Evolutionary conservation across 2,329 filamentous ascomycete species (phyloP).

Genomic region (Triangularia setosa): DNA sequence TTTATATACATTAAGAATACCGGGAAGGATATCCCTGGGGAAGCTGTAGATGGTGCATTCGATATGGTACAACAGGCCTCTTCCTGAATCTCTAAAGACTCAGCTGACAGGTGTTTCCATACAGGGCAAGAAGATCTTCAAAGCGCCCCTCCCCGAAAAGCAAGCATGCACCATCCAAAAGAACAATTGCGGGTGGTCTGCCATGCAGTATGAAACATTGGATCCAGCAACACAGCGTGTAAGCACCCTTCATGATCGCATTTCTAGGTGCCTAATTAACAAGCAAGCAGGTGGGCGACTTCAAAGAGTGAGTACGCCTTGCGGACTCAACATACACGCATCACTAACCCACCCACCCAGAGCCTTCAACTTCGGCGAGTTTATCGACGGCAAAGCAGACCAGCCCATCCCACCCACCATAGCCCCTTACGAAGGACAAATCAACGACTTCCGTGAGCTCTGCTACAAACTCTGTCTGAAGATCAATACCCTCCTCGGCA

Average conservation of each 20-base stretch:
- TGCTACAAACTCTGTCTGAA: constrained; percentile 71
- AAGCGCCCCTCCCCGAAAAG: constrained; percentile 67
- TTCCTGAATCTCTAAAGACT: background rate
- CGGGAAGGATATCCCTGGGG: constrained; percentile 61
- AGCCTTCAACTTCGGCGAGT: constrained; percentile 89
- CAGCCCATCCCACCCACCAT: constrained; percentile 73
- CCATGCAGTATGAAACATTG: constrained; percentile 82
- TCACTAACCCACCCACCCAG: constrained; percentile 40
- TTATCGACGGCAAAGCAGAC: constrained; percentile 61
- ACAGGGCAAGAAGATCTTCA: constrained; percentile 71
- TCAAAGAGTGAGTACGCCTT: constrained; percentile 68
- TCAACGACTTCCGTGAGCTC: constrained; percentile 62
- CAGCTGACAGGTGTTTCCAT: background rate
- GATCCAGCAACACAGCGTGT: constrained; percentile 80
- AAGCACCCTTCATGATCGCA: constrained; percentile 30
- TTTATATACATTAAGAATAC: constrained; percentile 86
- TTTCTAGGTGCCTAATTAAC: background rate
- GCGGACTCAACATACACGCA: background rate
- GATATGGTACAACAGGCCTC: constrained; percentile 54
- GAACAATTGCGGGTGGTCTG: constrained; percentile 84
- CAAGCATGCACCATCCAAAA: constrained; percentile 68
- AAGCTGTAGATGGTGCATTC: constrained; percentile 69
- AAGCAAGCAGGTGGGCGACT: constrained; percentile 65
- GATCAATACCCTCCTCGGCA: constrained; percentile 72
- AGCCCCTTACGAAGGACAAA: constrained; percentile 51